Evolutionary conservation across 2,329 filamentous ascomycete genomes (phyloP).

Genomic region (Nectriaceae sp.): DNA sequence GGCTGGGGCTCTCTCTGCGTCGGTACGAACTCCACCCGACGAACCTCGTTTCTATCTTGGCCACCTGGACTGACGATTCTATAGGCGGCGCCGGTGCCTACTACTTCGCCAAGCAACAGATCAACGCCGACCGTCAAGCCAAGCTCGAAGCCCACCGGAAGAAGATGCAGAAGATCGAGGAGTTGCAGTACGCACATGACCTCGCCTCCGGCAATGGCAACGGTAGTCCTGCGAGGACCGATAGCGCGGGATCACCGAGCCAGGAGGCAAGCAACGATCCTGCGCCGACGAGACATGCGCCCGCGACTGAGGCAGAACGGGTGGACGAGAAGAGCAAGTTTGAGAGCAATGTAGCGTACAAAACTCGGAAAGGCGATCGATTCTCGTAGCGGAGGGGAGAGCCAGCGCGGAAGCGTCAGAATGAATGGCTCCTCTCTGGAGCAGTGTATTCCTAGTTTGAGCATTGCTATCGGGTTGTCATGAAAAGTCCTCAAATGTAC

Average conservation of each 20-base stretch:
- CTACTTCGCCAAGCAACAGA: constrained; percentile 91
- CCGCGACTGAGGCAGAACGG: constrained; percentile 67
- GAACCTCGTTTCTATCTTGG: not conserved
- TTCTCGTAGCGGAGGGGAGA: constrained; percentile 57
- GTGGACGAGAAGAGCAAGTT: constrained; percentile 85
- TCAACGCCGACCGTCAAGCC: constrained; percentile 83
- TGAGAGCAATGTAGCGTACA: constrained; percentile 75
- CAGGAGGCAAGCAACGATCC: constrained; percentile 75
- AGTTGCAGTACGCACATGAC: constrained; percentile 52
- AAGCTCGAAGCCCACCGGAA: constrained; percentile 68
- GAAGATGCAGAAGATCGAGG: constrained; percentile 61
- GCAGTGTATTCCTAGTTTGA: constrained; percentile 24
- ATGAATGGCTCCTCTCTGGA: constrained; percentile 13
- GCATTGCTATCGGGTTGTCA: constrained; percentile 6
- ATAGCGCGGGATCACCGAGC: constrained; percentile 63
- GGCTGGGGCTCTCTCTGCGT: constrained; percentile 90
- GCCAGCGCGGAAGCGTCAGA: not conserved
- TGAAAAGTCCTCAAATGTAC: constrained; percentile 3
- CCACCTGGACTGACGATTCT: constrained; percentile 17
- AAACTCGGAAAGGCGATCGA: constrained; percentile 81
- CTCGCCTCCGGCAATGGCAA: constrained; percentile 35
- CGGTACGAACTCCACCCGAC: constrained; percentile 54
- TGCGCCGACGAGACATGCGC: constrained; percentile 82
- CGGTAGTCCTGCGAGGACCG: constrained; percentile 58
- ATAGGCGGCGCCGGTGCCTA: constrained; percentile 88